Conservation (phyloP, 768 basidiomycete species). For the Suillus alpinus region DNA sequence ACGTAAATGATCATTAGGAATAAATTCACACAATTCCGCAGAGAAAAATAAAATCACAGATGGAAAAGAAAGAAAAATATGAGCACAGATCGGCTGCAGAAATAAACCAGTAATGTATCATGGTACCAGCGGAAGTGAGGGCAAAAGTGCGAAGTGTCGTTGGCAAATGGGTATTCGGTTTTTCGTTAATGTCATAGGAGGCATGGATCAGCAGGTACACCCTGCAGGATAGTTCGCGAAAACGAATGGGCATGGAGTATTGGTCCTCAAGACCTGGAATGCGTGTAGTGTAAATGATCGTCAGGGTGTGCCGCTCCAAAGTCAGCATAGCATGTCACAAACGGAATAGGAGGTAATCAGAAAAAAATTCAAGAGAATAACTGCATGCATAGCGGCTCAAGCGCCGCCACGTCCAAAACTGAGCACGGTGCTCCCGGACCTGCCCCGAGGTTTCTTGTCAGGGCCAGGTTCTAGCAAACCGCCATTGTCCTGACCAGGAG, state of each 20-base stretch:
- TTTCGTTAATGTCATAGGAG: slow-evolving; percentile 23
- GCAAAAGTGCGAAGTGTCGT: not conserved
- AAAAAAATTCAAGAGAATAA: slow-evolving; percentile 9
- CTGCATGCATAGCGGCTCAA: slow-evolving; percentile 11
- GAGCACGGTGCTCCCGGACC: slow-evolving; percentile 26
- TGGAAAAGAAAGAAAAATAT: not conserved
- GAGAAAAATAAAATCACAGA: slow-evolving; percentile 4
- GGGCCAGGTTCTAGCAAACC: slow-evolving; percentile 15
- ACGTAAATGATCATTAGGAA: slow-evolving; percentile 5
- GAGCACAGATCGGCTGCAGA: slow-evolving; percentile 1
- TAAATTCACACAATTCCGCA: slow-evolving; percentile 10
- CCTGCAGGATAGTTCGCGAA: slow-evolving; percentile 7
- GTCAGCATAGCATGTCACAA: slow-evolving; percentile 2
- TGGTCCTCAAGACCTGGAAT: slow-evolving; percentile 23
- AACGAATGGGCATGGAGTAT: slow-evolving; percentile 10
- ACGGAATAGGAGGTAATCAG: not conserved
- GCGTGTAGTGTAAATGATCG: slow-evolving; percentile 6
- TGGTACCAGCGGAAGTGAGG: slow-evolving; percentile 3
- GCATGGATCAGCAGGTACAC: slow-evolving; percentile 19
- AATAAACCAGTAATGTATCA: slow-evolving; percentile 6
- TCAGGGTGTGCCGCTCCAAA: slow-evolving; percentile 10
- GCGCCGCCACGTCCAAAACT: slow-evolving; percentile 17
- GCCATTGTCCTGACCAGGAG: slow-evolving; percentile 17
- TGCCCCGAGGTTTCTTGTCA: slow-evolving; percentile 23
- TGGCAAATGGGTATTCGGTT: slow-evolving; percentile 7